phyloP scores from a whole-genome alignment of 768 basidiomycete genomes.

The Boletus subcaerulescens region DNA sequence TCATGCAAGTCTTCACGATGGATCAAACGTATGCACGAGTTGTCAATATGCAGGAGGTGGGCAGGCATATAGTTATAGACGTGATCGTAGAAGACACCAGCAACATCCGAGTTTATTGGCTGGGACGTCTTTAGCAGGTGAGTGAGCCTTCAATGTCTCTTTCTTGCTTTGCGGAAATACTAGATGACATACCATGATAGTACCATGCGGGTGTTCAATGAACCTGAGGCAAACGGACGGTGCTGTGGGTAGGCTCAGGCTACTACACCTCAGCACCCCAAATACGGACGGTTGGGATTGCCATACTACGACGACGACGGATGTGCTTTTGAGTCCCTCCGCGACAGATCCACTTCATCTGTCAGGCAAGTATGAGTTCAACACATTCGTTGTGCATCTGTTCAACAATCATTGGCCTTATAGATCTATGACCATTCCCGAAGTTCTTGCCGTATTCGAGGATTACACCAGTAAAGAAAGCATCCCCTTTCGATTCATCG shows the following conservation, averaged over 20 bases:
- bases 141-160: not conserved
- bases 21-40: constrained; percentile 5
- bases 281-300: too few relatives aligned
- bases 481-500: constrained; percentile 18
- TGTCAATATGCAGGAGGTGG: constrained; percentile 13
- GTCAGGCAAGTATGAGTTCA: too few relatives aligned
- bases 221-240: too few relatives aligned
- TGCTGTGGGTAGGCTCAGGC: too few relatives aligned
- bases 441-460: constrained; percentile 15
- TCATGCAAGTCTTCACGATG: constrained; percentile 13
- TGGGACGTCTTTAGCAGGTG: not conserved
- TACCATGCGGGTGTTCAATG: too few relatives aligned
- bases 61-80: constrained; percentile 17
- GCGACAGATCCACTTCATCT: too few relatives aligned
- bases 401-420: too few relatives aligned
- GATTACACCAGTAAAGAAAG: constrained; percentile 4
- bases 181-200: constrained; percentile 1
- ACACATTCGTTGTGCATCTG: not conserved
- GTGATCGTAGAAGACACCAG: constrained; percentile 10
- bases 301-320: too few relatives aligned
- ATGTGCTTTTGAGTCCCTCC: too few relatives aligned
- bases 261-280: too few relatives aligned
- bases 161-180: too few relatives aligned
- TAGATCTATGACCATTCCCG: constrained; percentile 11
- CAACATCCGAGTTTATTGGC: not conserved